These are phyloP conservation scores for Tolypocladium guangdongense DNA, from an alignment of 2,329 filamentous ascomycete genomes.

Conservation along the genomic window DNA sequence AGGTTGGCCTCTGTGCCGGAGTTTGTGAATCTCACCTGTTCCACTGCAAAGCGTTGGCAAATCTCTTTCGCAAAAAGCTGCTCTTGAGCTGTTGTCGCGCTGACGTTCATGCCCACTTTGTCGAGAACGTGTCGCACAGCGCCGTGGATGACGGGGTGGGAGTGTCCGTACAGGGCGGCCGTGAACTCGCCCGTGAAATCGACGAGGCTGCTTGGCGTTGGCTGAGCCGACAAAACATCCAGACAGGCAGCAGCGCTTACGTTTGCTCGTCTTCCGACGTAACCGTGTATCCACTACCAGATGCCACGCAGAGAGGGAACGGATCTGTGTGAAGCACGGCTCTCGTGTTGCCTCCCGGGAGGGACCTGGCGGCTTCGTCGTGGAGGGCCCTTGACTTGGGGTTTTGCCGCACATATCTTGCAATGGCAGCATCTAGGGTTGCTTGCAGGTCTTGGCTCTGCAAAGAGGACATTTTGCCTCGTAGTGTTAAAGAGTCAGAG, in stretches of 20 bases:
- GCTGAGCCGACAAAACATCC: background rate
- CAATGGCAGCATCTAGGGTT: conserved; percentile 21
- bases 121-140: conserved; percentile 35
- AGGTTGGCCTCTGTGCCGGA: conserved; percentile 56
- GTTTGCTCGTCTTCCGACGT: conserved; percentile 29
- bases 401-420: conserved; percentile 24
- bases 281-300: conserved; percentile 22
- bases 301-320: conserved; percentile 31
- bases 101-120: conserved; percentile 40
- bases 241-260: conserved; percentile 9
- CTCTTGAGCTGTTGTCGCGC: conserved; percentile 42
- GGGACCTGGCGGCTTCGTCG: conserved; percentile 20
- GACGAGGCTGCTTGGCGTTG: conserved; percentile 30
- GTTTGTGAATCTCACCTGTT: conserved; percentile 50
- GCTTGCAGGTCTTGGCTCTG: conserved; percentile 6
- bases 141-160: conserved; percentile 39
- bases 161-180: conserved; percentile 57
- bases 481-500: too few species aligned
- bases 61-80: conserved; percentile 37
- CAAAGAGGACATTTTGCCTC: background rate
- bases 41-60: conserved; percentile 42
- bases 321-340: conserved; percentile 31
- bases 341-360: conserved; percentile 37
- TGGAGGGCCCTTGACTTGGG: conserved; percentile 26
- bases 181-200: conserved; percentile 55